A percentile compares a stretch with the other conserved stretches of the same genome.
Conservation (phyloP, 2,329 filamentous ascomycete species). For the Xenoacremonium recifei region DNA sequence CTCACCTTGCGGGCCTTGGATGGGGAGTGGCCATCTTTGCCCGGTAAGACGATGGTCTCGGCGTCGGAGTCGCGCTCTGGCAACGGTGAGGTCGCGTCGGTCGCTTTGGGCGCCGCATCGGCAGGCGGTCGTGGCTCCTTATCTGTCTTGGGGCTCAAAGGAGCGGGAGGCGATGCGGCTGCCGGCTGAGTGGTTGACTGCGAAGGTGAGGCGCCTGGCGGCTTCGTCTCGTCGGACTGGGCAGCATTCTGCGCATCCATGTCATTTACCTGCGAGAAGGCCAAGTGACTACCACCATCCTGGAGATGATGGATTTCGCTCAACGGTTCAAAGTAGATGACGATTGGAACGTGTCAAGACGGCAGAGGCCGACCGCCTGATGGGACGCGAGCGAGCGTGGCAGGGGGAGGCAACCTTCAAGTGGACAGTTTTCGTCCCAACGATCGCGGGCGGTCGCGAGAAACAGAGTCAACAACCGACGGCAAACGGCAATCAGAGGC, state of each 20-base stretch:
- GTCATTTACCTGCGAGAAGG: conserved; percentile 57
- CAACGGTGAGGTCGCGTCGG: conserved; percentile 37
- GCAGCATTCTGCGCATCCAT: conserved; percentile 69
- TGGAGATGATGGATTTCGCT: conserved; percentile 37
- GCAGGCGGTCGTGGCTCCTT: conserved; percentile 31
- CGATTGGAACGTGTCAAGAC: conserved; percentile 25
- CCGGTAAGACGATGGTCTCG: conserved; percentile 68
- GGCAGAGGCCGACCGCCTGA: conserved; percentile 7
- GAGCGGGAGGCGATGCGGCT: conserved; percentile 19
- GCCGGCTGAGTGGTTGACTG: conserved; percentile 29
- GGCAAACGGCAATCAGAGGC: conserved; percentile 6
- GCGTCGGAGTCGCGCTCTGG: conserved; percentile 66
- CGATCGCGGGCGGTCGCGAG: background rate
- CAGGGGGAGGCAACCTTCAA: conserved; percentile 6
- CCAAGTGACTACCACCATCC: conserved; percentile 57
- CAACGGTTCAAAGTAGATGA: conserved; percentile 16
- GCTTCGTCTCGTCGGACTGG: conserved; percentile 61
- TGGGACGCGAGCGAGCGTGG: conserved; percentile 5
- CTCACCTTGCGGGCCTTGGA: conserved; percentile 64
- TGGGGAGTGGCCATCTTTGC: conserved; percentile 63
- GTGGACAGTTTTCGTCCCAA: no score
- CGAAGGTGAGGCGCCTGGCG: conserved; percentile 52
- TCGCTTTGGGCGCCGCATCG: conserved; percentile 22
- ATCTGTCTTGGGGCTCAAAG: conserved; percentile 22
- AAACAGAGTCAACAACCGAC: background rate